These are phyloP conservation scores for Claviceps sp. DNA, from an alignment of 2,329 filamentous ascomycete species.

Conservation along the genomic window DNA sequence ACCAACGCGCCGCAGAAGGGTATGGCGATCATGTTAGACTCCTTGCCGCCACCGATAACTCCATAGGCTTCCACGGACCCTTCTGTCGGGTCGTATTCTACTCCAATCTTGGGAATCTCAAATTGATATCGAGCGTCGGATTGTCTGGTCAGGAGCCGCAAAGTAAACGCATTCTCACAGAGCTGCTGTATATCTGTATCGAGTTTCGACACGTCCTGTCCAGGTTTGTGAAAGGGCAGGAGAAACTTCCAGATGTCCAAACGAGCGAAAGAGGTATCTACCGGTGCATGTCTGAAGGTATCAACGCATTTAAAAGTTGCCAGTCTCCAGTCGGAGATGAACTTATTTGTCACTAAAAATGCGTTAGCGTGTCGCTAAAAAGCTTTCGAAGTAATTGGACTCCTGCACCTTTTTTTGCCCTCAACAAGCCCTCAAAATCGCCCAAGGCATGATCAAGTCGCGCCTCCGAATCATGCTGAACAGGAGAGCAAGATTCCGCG, in stretches of 20 bases:
- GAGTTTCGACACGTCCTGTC: not conserved
- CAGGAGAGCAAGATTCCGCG: not conserved
- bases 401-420: not conserved
- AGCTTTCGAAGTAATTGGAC: too few species aligned
- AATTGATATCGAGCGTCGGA: not conserved
- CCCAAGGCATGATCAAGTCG: not conserved
- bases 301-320: not conserved
- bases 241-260: not conserved
- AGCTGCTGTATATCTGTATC: not conserved
- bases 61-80: not conserved
- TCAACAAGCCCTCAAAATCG: not conserved
- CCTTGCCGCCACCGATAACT: not conserved
- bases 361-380: not conserved
- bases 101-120: not conserved
- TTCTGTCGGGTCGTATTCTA: not conserved
- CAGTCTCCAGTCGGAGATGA: not conserved
- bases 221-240: not conserved
- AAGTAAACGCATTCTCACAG: not conserved
- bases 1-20: not conserved
- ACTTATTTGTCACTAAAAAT: not conserved
- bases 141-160: not conserved
- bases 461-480: not conserved
- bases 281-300: not conserved
- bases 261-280: not conserved
- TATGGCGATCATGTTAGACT: not conserved